phyloP scores from a whole-genome alignment of 192 early-diverging fungal genomes.

The Coemansia sp. region DNA sequence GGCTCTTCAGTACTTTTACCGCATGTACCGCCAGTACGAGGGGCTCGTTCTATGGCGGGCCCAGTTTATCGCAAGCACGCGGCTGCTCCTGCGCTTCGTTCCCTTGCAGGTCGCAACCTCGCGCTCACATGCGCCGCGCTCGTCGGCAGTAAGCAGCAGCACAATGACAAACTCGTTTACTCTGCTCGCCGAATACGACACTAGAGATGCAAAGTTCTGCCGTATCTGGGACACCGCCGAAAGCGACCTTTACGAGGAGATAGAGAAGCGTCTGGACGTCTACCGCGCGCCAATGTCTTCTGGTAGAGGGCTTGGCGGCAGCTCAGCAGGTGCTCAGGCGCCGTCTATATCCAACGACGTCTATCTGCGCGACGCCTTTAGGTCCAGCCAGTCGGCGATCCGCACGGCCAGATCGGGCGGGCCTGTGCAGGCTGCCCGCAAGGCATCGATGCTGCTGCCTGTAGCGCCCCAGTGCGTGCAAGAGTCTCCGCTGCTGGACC shows the following conservation, averaged over 20 bases:
- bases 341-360: constrained; percentile 47
- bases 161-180: constrained; percentile 35
- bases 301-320: not conserved
- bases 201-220: constrained; percentile 18
- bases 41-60: constrained; percentile 49
- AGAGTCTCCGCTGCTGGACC: constrained; percentile 42
- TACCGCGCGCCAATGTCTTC: constrained; percentile 41
- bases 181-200: constrained; percentile 47
- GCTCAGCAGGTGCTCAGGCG: constrained; percentile 4
- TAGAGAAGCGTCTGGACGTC: constrained; percentile 27
- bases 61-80: constrained; percentile 28
- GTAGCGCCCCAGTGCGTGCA: constrained; percentile 44
- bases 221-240: constrained; percentile 45
- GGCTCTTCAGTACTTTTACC: constrained; percentile 40
- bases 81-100: constrained; percentile 47
- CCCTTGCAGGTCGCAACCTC: constrained; percentile 45
- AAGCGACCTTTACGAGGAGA: constrained; percentile 2
- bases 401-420: constrained; percentile 42
- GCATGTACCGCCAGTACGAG: constrained; percentile 49
- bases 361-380: constrained; percentile 41
- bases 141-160: constrained; percentile 21
- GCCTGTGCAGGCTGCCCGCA: constrained; percentile 42
- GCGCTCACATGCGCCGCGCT: constrained; percentile 27
- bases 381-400: constrained; percentile 31
- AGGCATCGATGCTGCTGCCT: constrained; percentile 38